Base-by-base conservation (phyloP, 2,329 filamentous ascomycete species). In the Neurospora sp. region DNA sequence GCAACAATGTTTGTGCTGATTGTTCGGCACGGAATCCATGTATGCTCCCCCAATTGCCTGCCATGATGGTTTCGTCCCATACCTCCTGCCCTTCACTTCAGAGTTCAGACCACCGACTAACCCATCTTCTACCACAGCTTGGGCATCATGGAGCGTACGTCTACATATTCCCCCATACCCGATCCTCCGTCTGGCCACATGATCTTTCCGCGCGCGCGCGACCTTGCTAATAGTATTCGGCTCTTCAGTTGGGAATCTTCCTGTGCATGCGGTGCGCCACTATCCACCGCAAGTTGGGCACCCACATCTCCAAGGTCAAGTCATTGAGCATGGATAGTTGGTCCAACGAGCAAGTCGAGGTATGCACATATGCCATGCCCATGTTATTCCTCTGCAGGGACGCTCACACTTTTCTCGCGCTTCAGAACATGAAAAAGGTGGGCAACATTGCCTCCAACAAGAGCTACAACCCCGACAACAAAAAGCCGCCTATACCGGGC, bases 291-390 rank as follows among this genome's bases (percentile, higher is more conserved):
- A 98, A 98, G 82, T 85, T 99, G 77, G 96, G 96, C 72, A 98
- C 96, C 52, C 96, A 99, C 81, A 93, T 99, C 73, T 97, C 94
- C 74, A 99, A 99, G 81, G 93, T 99, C 83, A 99, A 99, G 82
- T 98, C 94, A 43, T 82, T 99, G 82, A 98, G 92, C 80, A 98
- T 99, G 94, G 96, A 99, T 81, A 96, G 91, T 75, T 99, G 96
- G 96, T 89, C 92, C 67, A 90, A 91, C 77, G 96, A 98, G 72
- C 96, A 99, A 82, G 94, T 99, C 73, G 96, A 99, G 82, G 94
- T 97, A 84, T 81, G 87, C 41, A 28, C 4, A 38, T 4, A 37
- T 8, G 66, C 39, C 10, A 39, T 52, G 23, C 4, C 46, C 36
- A 69, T 40, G 72, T 40, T 40, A 40, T 40, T 23, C 23, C 23